These are phyloP conservation scores for Ganoderma resinaceum DNA, from an alignment of 1,284 basidiomycete genomes.

Conservation along the genomic window DNA sequence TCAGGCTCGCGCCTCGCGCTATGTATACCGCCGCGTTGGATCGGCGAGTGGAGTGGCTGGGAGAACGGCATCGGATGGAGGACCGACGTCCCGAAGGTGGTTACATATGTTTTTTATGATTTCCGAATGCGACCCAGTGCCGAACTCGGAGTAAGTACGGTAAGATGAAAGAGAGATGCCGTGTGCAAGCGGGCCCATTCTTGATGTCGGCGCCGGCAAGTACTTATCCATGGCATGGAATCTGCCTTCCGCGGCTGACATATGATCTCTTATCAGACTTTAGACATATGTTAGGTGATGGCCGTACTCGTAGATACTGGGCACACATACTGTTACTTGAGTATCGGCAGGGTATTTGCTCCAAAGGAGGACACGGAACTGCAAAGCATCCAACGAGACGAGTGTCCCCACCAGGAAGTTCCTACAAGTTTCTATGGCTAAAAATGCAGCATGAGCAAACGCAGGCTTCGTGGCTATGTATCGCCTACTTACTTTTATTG, in stretches of 20 bases:
- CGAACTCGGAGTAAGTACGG: background rate
- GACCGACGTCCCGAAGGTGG: background rate
- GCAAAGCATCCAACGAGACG: background rate
- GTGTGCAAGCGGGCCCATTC: background rate
- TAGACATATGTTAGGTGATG: background rate
- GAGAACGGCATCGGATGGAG: background rate
- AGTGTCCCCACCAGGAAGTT: background rate
- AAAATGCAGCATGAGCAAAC: background rate
- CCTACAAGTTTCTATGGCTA: background rate
- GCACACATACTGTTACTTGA: too few relatives aligned
- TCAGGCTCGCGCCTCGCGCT: background rate
- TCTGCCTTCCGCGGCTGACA: background rate
- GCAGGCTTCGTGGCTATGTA: background rate
- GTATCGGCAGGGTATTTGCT: background rate
- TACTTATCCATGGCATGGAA: background rate
- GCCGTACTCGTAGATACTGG: background rate
- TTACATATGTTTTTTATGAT: background rate
- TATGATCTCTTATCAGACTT: background rate
- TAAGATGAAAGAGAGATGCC: background rate
- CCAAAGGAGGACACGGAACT: background rate
- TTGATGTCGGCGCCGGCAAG: background rate
- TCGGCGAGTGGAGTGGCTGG: background rate
- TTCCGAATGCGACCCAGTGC: background rate
- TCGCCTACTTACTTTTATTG: background rate
- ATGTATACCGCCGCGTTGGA: background rate